Conservation (phyloP, 495 filamentous ascomycete species). For the Annulohypoxylon bovei region DNA sequence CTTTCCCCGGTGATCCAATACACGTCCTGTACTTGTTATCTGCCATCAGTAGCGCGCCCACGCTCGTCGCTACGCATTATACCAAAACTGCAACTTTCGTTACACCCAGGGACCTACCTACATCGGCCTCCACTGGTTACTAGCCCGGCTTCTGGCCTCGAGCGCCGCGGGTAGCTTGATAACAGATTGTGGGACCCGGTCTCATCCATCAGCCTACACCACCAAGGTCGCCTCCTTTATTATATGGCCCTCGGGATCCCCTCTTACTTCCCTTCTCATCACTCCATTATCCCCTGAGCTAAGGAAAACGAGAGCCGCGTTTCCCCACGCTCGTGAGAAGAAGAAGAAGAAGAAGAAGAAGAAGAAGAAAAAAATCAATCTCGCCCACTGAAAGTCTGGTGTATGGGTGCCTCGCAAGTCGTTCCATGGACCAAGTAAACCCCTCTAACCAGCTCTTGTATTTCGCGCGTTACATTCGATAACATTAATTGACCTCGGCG, state of each 20-base stretch:
- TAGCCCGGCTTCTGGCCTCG: constrained; percentile 24
- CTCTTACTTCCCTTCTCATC: constrained; percentile 18
- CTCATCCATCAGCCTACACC: constrained; percentile 29
- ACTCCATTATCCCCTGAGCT: neutral
- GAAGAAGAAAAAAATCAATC: neutral
- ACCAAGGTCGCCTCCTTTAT: constrained; percentile 26
- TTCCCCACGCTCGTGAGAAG: constrained; percentile 26
- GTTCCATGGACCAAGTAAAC: constrained; percentile 48
- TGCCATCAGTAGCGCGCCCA: constrained; percentile 6
- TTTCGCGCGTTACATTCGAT: constrained; percentile 43
- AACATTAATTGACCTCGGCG: constrained; percentile 38
- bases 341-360: neutral
- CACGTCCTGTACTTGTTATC: constrained; percentile 41
- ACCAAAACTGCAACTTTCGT: constrained; percentile 21
- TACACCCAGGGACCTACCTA: constrained; percentile 14
- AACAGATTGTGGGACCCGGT: constrained; percentile 37
- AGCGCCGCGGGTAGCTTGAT: constrained; percentile 35
- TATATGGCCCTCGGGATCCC: constrained; percentile 28
- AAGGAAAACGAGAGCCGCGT: constrained; percentile 9
- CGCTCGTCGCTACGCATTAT: constrained; percentile 10
- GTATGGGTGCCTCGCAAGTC: constrained; percentile 34
- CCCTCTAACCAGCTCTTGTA: constrained; percentile 30
- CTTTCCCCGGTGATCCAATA: constrained; percentile 26
- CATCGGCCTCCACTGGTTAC: constrained; percentile 11
- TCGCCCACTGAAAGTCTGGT: constrained; percentile 2